Base-by-base conservation (phyloP, 2,329 filamentous ascomycete genomes). In the Aspergillus sp. region DNA sequence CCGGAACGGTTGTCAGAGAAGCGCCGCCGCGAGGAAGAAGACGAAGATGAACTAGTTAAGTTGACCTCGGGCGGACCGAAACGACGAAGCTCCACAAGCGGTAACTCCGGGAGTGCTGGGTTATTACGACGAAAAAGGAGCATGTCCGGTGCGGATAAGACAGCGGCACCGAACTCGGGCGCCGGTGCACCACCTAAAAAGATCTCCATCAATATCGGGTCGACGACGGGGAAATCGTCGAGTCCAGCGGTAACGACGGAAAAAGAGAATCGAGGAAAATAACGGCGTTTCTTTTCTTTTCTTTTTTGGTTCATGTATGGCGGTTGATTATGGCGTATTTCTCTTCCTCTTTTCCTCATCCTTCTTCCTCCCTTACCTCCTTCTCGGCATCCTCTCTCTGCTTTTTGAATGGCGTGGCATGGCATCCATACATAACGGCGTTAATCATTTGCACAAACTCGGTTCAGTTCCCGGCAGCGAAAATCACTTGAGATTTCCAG, bases 21-120 rank as follows among this genome's bases (percentile, higher is more conserved):
- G 68, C 84, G 91, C 42, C 80, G 91, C 42, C 81, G 93, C 39
- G 72, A 76, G 57, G 90, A 95, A 62, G 91, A 96, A 51, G 91
- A 96, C 41, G 90, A 95, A 47, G 90, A 96, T 54, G 88, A 91
- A 60, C 71, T 97, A n/a, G 82, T 83, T 46, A 94, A 93, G 68
- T 76, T 96, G 57, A 81, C 87, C 53, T 63, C 66, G 7, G 36
- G 36, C 19, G 69, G 65, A 27, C 64, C 69, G 1, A 74, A 74
- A 54, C 65, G 73, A 44, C 64, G 72, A 48, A 73, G 68, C 48
- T 73, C 70, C 8, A 68, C 61, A 8, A 62, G 61, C 32, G 60
- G 64, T 42, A 66, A 63, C 42, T 58, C 62, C 4, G 56, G 57
- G 27, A 62, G 63, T 41, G 57, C 62, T 9, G 63, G 64, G 6